Conservation (phyloP, 805 yeast genomes). For the Candida insectorum region DNA sequence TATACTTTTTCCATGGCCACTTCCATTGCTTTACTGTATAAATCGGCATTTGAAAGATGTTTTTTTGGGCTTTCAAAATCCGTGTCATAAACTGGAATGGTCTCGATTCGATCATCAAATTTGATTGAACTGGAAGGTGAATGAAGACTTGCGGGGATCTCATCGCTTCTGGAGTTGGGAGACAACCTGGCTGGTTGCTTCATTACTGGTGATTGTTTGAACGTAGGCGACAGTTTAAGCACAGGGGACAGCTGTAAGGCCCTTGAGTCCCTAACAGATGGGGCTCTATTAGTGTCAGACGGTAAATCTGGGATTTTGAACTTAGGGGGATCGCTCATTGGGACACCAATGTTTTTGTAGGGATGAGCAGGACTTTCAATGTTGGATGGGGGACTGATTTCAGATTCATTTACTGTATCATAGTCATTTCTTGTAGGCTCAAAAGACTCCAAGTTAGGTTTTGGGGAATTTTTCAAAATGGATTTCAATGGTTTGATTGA, state of each 20-base stretch:
- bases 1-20: slow-evolving; percentile 57
- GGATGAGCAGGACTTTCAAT: slow-evolving; percentile 14
- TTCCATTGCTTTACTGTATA: slow-evolving; percentile 53
- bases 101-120: slow-evolving; percentile 35
- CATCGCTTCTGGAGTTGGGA: background rate
- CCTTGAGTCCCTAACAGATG: too few species aligned
- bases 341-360: slow-evolving; percentile 13
- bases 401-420: background rate
- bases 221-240: slow-evolving; percentile 2
- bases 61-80: slow-evolving; percentile 4
- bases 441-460: slow-evolving; percentile 4
- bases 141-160: slow-evolving; percentile 7
- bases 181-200: slow-evolving; percentile 1
- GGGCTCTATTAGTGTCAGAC: background rate
- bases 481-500: slow-evolving; percentile 28
- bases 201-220: slow-evolving; percentile 2
- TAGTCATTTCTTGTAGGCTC: background rate
- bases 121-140: slow-evolving; percentile 33
- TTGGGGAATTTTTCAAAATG: slow-evolving; percentile 26
- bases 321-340: slow-evolving; percentile 10
- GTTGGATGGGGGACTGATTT: background rate
- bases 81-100: slow-evolving; percentile 25
- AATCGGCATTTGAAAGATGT: slow-evolving; percentile 33
- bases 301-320: slow-evolving; percentile 10
- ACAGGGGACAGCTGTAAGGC: slow-evolving; percentile 1